Evolutionary conservation across 208 protist species (phyloP).

Genomic region (Trypanosoma brucei): DNA sequence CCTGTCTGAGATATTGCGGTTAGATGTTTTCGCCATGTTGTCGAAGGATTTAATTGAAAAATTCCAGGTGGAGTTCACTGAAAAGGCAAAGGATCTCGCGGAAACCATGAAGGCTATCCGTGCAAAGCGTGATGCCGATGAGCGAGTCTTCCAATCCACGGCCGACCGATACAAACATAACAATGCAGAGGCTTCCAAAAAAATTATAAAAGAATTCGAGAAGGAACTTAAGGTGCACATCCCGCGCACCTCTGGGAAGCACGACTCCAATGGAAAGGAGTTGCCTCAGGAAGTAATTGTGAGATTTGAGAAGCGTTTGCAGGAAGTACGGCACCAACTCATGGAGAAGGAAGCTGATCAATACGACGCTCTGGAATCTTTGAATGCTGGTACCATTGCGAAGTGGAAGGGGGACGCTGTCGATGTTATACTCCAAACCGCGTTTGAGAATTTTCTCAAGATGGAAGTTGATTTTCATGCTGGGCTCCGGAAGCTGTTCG

Average conservation of each 20-base stretch:
- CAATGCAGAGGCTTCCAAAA: slow-evolving; percentile 34
- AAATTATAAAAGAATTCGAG: slow-evolving; percentile 65
- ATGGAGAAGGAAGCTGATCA: slow-evolving; percentile 73
- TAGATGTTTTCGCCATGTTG: slow-evolving; percentile 45
- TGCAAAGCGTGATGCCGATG: slow-evolving; percentile 54
- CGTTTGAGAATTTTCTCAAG: slow-evolving; percentile 71
- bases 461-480: slow-evolving; percentile 78
- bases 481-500: slow-evolving; percentile 61
- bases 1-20: slow-evolving; percentile 50
- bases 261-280: slow-evolving; percentile 8
- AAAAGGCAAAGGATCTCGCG: slow-evolving; percentile 74
- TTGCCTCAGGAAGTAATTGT: slow-evolving; percentile 11
- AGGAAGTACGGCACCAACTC: slow-evolving; percentile 42
- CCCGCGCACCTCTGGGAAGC: slow-evolving; percentile 25
- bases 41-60: slow-evolving; percentile 72
- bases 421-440: slow-evolving; percentile 68
- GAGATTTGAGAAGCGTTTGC: slow-evolving; percentile 34
- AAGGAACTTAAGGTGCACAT: slow-evolving; percentile 45
- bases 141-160: slow-evolving; percentile 38
- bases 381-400: slow-evolving; percentile 55
- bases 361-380: slow-evolving; percentile 63
- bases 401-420: slow-evolving; percentile 77
- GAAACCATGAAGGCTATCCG: slow-evolving; percentile 72
- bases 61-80: slow-evolving; percentile 75
- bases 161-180: slow-evolving; percentile 31